Base-by-base conservation (phyloP, 257 asterid genomes). In the Cruciata laevipes region DNA sequence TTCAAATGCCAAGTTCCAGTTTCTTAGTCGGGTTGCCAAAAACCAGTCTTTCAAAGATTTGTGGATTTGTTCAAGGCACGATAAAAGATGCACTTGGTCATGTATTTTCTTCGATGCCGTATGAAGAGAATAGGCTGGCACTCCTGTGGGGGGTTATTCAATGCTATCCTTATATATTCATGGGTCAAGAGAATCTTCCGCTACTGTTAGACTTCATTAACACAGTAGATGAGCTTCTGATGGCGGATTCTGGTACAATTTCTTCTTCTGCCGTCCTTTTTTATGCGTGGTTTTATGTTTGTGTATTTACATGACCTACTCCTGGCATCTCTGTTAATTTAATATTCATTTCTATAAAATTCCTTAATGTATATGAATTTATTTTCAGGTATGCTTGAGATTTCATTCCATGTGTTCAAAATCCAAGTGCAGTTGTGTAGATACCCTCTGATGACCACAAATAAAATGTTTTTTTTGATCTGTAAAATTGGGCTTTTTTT, bases 71-170 rank as follows among this genome's bases (percentile, higher is more conserved):
- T 30, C 78, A 65, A 53, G 78, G 83, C 68, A 81, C 68, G 72
- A 79, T 88, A 72, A 72, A 49, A 35, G 82, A 78, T 75, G 77
- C 72, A 61, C 67, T 65, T 47, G 67, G 74, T 47, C 81, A 81
- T 70, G 75, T 72, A 65, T 44, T 68, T 37, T 66, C 69, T 49
- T 67, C 81, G n/a, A 61, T 66, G 64, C 75, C 72, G 70, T 62
- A 81, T 75, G 78, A 79, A 67, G 84, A 78, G 75, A 76, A 78
- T 72, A 77, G 65, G 53, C 73, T 86, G 83, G 89, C 95, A 63
- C 77, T 82, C 56, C 79, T 90, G 33, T 94, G 97, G 97, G 99
- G 92, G 67, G 84, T 87, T 73, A 65, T 85, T 74, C 64, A 73
- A 53, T 90, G 96, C 83, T 88, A 84, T 81, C 78, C 95, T 68